These are phyloP conservation scores for Pyrenophora seminiperda DNA, from an alignment of 2,329 filamentous ascomycete genomes.

Conservation along the genomic window DNA sequence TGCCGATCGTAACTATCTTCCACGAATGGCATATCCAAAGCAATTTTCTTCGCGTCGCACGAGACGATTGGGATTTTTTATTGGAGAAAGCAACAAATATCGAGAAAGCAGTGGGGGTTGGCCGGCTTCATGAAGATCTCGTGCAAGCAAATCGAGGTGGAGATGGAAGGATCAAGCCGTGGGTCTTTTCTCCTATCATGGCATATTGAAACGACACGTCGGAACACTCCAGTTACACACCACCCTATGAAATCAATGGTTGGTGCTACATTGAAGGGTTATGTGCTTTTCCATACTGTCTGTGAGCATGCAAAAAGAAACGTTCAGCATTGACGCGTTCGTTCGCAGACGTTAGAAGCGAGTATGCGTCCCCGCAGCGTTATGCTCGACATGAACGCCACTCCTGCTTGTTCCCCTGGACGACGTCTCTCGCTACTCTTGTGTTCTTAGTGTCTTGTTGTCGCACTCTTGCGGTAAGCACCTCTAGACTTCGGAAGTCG, in stretches of 20 bases:
- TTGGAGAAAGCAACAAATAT: neutral
- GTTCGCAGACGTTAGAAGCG: constrained; percentile 4
- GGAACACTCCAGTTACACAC: neutral
- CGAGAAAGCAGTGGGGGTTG: too few relatives aligned
- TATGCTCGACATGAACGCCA: constrained; percentile 1
- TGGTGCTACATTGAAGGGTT: constrained; percentile 4
- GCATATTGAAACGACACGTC: neutral
- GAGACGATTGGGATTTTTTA: neutral
- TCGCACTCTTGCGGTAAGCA: too few relatives aligned
- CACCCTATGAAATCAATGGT: neutral
- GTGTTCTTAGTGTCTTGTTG: neutral
- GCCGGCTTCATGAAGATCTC: too few relatives aligned
- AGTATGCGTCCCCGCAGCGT: constrained; percentile 3
- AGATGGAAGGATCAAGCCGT: constrained; percentile 2
- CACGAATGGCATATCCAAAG: neutral
- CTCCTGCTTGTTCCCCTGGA: neutral
- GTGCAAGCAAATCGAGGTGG: neutral
- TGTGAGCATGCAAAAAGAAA: neutral
- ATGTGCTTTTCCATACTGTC: neutral
- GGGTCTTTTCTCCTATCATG: neutral
- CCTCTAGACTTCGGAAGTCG: too few relatives aligned
- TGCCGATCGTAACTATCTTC: neutral
- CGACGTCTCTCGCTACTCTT: neutral
- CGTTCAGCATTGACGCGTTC: neutral
- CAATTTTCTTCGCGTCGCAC: neutral